Evolutionary conservation across 2,329 filamentous ascomycete genomes (phyloP), one percentile per base, ranked within the genome.

Genomic region (Lachnellula subtilissima): DNA sequence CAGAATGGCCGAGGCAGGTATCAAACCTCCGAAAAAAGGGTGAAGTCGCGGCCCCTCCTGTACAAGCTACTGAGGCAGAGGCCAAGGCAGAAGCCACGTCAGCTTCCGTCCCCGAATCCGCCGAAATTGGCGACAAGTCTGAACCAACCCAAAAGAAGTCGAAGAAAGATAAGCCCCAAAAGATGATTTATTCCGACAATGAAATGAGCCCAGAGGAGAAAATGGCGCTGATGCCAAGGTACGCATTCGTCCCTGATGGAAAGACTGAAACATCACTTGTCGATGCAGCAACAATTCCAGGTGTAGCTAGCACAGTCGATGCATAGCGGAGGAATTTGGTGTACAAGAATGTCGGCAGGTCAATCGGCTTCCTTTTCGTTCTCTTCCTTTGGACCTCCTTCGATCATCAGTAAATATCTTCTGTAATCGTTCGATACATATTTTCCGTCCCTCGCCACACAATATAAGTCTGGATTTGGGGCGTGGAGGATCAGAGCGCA

Each of bases 171-270:
- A 80, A 84, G 64, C 82, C 85, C 69, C 86, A 85, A 68, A 81
- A 83, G 70, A 86, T 96, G 81, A 78, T 96, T 32, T 96, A 94
- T 75, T 85, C 85, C 60, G 89, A 95, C 69, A 84, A 87, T 51
- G 86, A 88, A 56, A 76, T 85, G 67, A 94, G 89, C 67, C 89
- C 91, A 1, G 92, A 97, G 75, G 92, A 96, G 79, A 90, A 86
- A 74, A 91, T 96, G 89, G 87, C 90, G 28, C 75, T 77, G 69
- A 76, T 94, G 75, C 78, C 88, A 59, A 86, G 84, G 72, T 96
- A 95, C 76, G 84, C 86, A 65, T 88, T 83, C 71, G 76, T 76
- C 67, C 81, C 80, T 66, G 67, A 69, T 60, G 65, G 60, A 65
- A 69, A 69, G 62, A 62, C 63, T 68, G 67, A 70, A 65, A 61